A percentile compares a stretch with the other conserved stretches of the same genome.
Conservation (phyloP, 768 basidiomycete species). For the Panus rudis region DNA sequence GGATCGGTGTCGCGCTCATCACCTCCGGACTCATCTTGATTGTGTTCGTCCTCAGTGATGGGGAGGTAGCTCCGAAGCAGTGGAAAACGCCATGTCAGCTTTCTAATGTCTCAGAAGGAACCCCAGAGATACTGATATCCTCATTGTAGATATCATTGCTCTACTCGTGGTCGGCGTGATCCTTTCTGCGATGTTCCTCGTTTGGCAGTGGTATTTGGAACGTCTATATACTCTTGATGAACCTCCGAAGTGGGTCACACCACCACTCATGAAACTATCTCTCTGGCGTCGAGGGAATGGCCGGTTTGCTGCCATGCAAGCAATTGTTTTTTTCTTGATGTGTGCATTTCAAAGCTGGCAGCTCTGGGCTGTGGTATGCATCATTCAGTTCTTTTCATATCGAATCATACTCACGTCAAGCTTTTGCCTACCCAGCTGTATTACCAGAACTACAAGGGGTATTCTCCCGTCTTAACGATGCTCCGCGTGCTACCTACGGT, state of each 20-base stretch:
- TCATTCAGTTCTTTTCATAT: background rate
- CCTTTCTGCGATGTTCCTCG: constrained; percentile 47
- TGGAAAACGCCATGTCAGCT: constrained; percentile 53
- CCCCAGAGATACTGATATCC: background rate
- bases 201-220: constrained; percentile 62
- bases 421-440: constrained; percentile 44
- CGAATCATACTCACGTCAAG: background rate
- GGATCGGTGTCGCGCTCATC: constrained; percentile 62
- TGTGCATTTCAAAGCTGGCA: constrained; percentile 46
- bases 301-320: constrained; percentile 50
- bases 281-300: constrained; percentile 57
- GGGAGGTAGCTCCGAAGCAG: constrained; percentile 42
- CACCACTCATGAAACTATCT: constrained; percentile 56
- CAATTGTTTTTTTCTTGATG: constrained; percentile 56
- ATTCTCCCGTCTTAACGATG: constrained; percentile 52
- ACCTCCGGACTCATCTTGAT: constrained; percentile 63
- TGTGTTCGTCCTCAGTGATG: constrained; percentile 66
- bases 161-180: constrained; percentile 56
- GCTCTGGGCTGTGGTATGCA: constrained; percentile 38
- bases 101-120: background rate
- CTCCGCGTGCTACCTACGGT: constrained; percentile 66
- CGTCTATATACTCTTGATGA: constrained; percentile 8
- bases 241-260: constrained; percentile 31
- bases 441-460: constrained; percentile 56
- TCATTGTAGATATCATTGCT: constrained; percentile 55